phyloP scores from a whole-genome alignment of 768 basidiomycete species.

The Strobilomyces confusus region DNA sequence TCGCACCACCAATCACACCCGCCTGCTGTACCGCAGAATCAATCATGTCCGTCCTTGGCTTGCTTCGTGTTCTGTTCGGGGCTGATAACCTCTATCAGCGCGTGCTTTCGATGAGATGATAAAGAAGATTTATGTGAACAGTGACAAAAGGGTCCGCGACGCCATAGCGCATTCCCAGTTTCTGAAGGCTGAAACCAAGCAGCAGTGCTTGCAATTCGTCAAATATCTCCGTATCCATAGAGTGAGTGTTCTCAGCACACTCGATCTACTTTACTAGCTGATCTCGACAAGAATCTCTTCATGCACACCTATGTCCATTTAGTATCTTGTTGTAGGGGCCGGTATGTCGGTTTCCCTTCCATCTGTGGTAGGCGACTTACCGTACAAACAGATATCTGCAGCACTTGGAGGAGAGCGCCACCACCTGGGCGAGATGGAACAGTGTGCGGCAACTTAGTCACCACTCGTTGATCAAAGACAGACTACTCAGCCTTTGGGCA shows the following conservation, averaged over 20 bases:
- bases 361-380: not conserved
- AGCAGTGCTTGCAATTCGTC: slow-evolving; percentile 10
- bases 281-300: slow-evolving; percentile 22
- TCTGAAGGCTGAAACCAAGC: not conserved
- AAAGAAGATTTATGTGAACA: not conserved
- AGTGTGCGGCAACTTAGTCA: slow-evolving; percentile 16
- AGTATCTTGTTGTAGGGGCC: slow-evolving; percentile 10
- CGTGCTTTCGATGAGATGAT: slow-evolving; percentile 3
- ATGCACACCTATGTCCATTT: slow-evolving; percentile 24
- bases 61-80: not conserved
- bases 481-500: slow-evolving; percentile 6
- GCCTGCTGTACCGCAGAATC: not conserved
- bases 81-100: slow-evolving; percentile 7
- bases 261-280: not conserved
- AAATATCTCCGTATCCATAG: slow-evolving; percentile 14
- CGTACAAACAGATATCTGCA: slow-evolving; percentile 5
- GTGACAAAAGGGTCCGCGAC: not conserved
- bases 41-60: slow-evolving; percentile 10
- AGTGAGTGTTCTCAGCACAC: slow-evolving; percentile 6
- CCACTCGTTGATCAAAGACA: slow-evolving; percentile 15
- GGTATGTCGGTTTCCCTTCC: not conserved
- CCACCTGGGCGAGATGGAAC: slow-evolving; percentile 13
- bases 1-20: slow-evolving; percentile 3
- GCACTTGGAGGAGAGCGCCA: slow-evolving; percentile 3
- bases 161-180: slow-evolving; percentile 3